Evolutionary conservation across 192 early-diverging fungal genomes (phyloP), one percentile per base, ranked within the genome.

Genomic region (Mortierella antarctica): DNA sequence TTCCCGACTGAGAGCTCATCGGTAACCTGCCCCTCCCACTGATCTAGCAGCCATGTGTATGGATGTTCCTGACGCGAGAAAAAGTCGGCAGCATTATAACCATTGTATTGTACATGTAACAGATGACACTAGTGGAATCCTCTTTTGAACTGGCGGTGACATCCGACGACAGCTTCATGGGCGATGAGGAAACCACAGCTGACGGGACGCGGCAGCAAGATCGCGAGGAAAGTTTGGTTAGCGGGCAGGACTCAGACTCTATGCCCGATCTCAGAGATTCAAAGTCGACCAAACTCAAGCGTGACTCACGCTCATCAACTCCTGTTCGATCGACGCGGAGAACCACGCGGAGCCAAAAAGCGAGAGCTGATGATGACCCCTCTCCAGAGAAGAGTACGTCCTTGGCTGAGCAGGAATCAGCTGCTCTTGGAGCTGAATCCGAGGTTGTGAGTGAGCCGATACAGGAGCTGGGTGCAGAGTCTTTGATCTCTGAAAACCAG

Each of bases 331-430:
- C 59, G 18, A 62, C 74, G 2, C 74, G 74, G 4, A 59, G 74
- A 44, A 57, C 66, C 13, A 76, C 74, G 2, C 65, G 74, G 2
- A 76, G 67, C 18, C 55, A 63, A 21, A 60, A 66, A 0, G 66
- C 74, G 21, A 68, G 47, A 41, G 14, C 42, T 10, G 65, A 61
- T 2, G 63, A 66, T 20, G 64, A 74, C 5, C 2, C 21, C 41
- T 40, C 23, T 49, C 41, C 21, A 0, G 52, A 54, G 6, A 59
- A 74, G 51, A 62, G 18, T 17, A 64, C 9, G 48, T 7, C 31
- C 12, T 12, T 21, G 13, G 12, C 31, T n/a, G 31, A 31, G 31
- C 31, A 31, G 31, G 31, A 31, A 31, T 31, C 31, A 3, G 31
- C 31, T 31, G 31, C 31, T 31, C n/a, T 2, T 6, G 15, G 7